phyloP scores from a whole-genome alignment of 495 filamentous ascomycete genomes.

The Niebla homalea region DNA sequence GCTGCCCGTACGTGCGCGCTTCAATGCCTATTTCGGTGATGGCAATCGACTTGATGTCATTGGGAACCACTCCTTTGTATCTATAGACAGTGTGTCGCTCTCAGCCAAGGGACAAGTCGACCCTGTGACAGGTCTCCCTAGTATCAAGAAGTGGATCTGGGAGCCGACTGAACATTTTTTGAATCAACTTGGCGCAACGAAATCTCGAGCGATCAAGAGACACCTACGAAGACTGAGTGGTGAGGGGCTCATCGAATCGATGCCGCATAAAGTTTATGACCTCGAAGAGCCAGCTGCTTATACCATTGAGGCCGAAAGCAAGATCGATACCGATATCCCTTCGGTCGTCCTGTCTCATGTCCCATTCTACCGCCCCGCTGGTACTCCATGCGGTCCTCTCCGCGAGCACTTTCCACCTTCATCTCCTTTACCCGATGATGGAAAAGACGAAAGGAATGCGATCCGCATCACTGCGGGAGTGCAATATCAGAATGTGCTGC shows the following conservation, averaged over 20 bases:
- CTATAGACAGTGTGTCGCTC: slow-evolving; percentile 74
- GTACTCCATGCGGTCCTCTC: slow-evolving; percentile 81
- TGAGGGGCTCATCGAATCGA: slow-evolving; percentile 31
- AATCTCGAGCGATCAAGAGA: slow-evolving; percentile 29
- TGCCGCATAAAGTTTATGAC: slow-evolving; percentile 31
- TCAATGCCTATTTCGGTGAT: slow-evolving; percentile 78
- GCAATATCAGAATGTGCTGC: slow-evolving; percentile 94
- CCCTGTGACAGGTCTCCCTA: slow-evolving; percentile 32
- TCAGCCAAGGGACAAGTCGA: slow-evolving; percentile 52
- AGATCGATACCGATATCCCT: slow-evolving; percentile 42
- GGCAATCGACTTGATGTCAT: slow-evolving; percentile 78
- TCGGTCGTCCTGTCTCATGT: slow-evolving; percentile 83
- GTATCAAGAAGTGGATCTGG: slow-evolving; percentile 50
- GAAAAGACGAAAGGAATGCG: slow-evolving; percentile 63
- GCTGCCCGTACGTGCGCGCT: slow-evolving; percentile 61
- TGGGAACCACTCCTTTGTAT: slow-evolving; percentile 92
- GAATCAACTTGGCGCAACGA: slow-evolving; percentile 38
- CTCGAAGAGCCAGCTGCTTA: slow-evolving; percentile 7
- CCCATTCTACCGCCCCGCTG: slow-evolving; percentile 66
- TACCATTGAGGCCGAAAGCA: slow-evolving; percentile 1
- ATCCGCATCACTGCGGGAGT: slow-evolving; percentile 65
- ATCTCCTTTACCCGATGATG: slow-evolving; percentile 35
- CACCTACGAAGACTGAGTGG: slow-evolving; percentile 28
- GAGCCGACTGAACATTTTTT: slow-evolving; percentile 66
- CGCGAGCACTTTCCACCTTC: slow-evolving; percentile 70